Conservation (phyloP, 2,329 filamentous ascomycete species). For the Claviceps paspali region DNA sequence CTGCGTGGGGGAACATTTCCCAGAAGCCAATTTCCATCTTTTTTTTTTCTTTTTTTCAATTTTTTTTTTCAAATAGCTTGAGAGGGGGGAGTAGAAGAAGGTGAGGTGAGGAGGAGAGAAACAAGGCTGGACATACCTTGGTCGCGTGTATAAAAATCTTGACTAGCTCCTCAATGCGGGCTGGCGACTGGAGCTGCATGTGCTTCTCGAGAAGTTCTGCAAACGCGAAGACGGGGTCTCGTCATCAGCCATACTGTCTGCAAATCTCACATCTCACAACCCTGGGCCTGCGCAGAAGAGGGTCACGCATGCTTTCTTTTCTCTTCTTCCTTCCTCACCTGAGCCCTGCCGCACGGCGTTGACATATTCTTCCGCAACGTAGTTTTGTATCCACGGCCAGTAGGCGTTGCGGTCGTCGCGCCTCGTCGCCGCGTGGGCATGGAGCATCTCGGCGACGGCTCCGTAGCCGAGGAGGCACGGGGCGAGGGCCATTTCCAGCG, state of each 20-base stretch:
- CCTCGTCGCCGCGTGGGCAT: constrained; percentile 43
- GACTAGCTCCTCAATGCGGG: constrained; percentile 66
- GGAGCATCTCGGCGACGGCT: constrained; percentile 57
- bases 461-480: constrained; percentile 87
- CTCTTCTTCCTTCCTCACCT: constrained; percentile 27
- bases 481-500: constrained; percentile 67
- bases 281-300: too few relatives aligned
- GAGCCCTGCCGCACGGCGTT: constrained; percentile 56
- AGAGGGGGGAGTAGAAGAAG: too few relatives aligned
- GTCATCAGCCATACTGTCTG: too few relatives aligned
- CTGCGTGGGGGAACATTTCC: constrained; percentile 36
- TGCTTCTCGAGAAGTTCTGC: constrained; percentile 61
- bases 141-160: constrained; percentile 80
- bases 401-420: constrained; percentile 52
- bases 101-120: background rate
- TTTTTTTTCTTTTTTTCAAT: too few relatives aligned
- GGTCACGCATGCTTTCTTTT: too few relatives aligned
- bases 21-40: constrained; percentile 41
- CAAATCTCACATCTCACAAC: too few relatives aligned
- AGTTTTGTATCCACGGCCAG: constrained; percentile 86
- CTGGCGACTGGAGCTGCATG: constrained; percentile 55
- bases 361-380: constrained; percentile 65
- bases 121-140: constrained; percentile 36
- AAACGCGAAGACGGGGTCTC: too few relatives aligned
- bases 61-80: too few relatives aligned